Evolutionary conservation across 805 yeast genomes (phyloP), one percentile per base, ranked within the genome.

Genomic region (Saccharomycopsis sp.): DNA sequence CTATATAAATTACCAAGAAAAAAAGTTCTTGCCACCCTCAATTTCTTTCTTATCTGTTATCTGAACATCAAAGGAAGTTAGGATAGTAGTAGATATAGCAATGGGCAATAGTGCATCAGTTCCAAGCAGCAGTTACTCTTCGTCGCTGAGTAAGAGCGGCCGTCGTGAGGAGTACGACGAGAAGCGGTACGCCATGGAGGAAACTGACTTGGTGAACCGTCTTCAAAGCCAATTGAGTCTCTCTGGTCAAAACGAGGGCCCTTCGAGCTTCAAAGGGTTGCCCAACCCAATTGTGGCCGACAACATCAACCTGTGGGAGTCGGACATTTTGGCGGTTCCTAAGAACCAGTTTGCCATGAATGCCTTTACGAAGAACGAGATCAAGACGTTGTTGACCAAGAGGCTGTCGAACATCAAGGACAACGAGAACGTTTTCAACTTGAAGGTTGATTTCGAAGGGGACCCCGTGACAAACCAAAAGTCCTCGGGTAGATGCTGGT

Each of bases 401-500:
- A 29, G 49, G 25, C 19, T 21, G 13, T 35, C 33, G 16, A 38
- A 36, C 21, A 39, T 46, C 22, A 39, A 36, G 18, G 44, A 38
- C 18, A 53, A 38, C 30, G 48, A 55, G 23, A 59, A 65, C 25
- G 60, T 64, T 5, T 73, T 68, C 63, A 65, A 63, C 53, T 50
- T 59, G 43, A 59, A 57, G 40, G 64, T 73, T 26, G 63, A 63
- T 33, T 60, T 62, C 3, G 77, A 73, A 51, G 80, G 79, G 3
- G 52, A 73, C 1, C 87, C 88, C 19, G 69, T 80, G 13, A 77
- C 81, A 41, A 77, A 80, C 60, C 95, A 85, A 64, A 71, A 73
- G 52, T 58, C 74, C 8, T 74, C 85, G 17, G 95, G 95, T 22
- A 65, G 94, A 52, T 85, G 95, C 61, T 85, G 95, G 95, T 68